phyloP scores from a whole-genome alignment of 2,329 filamentous ascomycete species.

The Cladosporium sp. region DNA sequence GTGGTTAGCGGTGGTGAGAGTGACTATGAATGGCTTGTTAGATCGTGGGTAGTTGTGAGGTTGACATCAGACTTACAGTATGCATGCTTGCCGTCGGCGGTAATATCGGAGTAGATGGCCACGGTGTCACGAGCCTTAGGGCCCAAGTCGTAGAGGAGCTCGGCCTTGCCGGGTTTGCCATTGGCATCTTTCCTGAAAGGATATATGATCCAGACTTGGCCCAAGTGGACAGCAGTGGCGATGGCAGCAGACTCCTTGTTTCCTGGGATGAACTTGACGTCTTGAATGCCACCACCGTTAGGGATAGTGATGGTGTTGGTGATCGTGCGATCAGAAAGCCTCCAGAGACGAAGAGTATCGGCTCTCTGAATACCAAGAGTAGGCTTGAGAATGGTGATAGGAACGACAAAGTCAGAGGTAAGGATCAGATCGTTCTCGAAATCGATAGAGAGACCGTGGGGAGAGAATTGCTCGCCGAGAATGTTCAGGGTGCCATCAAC shows the following conservation, averaged over 20 bases:
- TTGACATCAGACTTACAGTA: not conserved
- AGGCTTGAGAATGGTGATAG: slow-evolving; percentile 62
- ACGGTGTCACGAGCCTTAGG: not conserved
- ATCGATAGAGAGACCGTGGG: slow-evolving; percentile 61
- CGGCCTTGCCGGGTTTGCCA: slow-evolving; percentile 43
- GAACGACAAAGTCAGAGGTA: slow-evolving; percentile 64
- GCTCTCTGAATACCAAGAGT: slow-evolving; percentile 55
- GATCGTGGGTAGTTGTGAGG: not conserved
- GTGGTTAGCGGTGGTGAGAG: slow-evolving; percentile 62
- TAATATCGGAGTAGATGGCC: not conserved
- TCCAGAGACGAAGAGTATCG: slow-evolving; percentile 62
- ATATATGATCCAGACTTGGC: slow-evolving; percentile 66
- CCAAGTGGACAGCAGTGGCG: slow-evolving; percentile 60
- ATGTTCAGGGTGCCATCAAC: slow-evolving; percentile 56
- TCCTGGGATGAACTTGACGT: slow-evolving; percentile 65
- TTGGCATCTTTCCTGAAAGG: slow-evolving; percentile 57
- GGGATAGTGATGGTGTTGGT: slow-evolving; percentile 63
- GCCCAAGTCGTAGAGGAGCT: not conserved
- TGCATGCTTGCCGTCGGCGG: not conserved
- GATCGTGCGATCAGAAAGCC: slow-evolving; percentile 54
- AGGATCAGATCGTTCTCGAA: slow-evolving; percentile 59
- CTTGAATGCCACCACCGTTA: slow-evolving; percentile 60
- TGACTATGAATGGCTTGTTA: slow-evolving; percentile 47
- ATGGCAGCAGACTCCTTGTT: slow-evolving; percentile 60
- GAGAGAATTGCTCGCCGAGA: slow-evolving; percentile 61